These are phyloP conservation scores for Xylariomycetidae sp. DNA, from an alignment of 2,329 filamentous ascomycete species.

Conservation along the genomic window DNA sequence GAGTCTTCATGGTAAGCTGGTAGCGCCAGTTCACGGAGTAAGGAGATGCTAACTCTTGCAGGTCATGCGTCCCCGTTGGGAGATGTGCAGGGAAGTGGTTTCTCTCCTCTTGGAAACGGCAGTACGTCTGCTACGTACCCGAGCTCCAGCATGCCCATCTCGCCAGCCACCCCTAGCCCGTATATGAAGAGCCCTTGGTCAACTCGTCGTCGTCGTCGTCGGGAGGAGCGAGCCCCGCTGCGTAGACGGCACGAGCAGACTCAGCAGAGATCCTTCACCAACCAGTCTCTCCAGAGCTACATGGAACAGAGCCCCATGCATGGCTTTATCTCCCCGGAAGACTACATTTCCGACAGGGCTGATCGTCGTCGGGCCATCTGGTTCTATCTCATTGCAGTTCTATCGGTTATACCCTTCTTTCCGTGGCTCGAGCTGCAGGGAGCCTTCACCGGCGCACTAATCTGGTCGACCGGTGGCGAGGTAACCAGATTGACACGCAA, in stretches of 20 bases:
- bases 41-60: neutral
- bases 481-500: slow-evolving; percentile 31
- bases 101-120: too few species aligned
- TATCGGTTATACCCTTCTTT: slow-evolving; percentile 43
- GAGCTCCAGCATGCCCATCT: too few species aligned
- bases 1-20: too few species aligned
- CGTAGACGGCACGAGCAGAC: neutral
- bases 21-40: neutral
- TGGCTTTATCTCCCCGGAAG: slow-evolving; percentile 7
- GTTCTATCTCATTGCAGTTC: slow-evolving; percentile 32
- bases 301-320: neutral
- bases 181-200: too few species aligned
- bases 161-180: too few species aligned
- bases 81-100: too few species aligned
- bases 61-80: too few species aligned
- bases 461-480: slow-evolving; percentile 44
- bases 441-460: slow-evolving; percentile 37
- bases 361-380: slow-evolving; percentile 28
- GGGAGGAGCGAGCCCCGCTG: neutral
- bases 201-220: neutral
- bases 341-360: slow-evolving; percentile 17
- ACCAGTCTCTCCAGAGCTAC: slow-evolving; percentile 1
- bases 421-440: slow-evolving; percentile 38
- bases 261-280: neutral
- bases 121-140: too few species aligned